Conservation (phyloP, 1,284 basidiomycete species). For the Coniferiporia sulphurascens region DNA sequence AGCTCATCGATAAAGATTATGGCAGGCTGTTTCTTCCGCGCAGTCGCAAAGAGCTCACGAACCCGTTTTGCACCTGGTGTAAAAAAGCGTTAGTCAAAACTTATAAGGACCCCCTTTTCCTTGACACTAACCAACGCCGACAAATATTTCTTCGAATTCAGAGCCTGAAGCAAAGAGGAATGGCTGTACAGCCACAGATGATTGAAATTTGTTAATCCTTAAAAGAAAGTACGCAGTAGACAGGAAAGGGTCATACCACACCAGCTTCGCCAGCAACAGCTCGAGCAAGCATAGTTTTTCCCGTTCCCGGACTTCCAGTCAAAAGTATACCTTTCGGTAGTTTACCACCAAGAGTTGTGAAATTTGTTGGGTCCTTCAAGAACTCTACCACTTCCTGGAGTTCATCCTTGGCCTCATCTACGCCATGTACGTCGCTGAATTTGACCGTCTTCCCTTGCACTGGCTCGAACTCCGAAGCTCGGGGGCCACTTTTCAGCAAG, state of each 20-base stretch:
- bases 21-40: conserved; percentile 90
- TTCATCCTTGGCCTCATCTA: conserved; percentile 94
- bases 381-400: conserved; percentile 91
- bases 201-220: not conserved
- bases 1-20: conserved; percentile 96
- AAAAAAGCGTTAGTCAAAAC: not conserved
- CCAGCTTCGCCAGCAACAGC: conserved; percentile 97
- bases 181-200: conserved; percentile 33
- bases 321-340: conserved; percentile 89
- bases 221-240: not conserved
- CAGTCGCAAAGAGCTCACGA: conserved; percentile 91
- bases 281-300: conserved; percentile 94
- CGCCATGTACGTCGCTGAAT: conserved; percentile 91
- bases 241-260: conserved; percentile 39
- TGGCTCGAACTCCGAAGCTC: conserved; percentile 72
- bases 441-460: conserved; percentile 75
- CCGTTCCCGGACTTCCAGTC: conserved; percentile 88
- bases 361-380: conserved; percentile 84
- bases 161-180: conserved; percentile 89
- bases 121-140: conserved; percentile 60
- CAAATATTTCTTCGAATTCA: conserved; percentile 98
- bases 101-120: no score
- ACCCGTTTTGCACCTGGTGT: conserved; percentile 79
- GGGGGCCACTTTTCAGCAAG: conserved; percentile 81
- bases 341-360: conserved; percentile 85